Evolutionary conservation across 179 eudicot species (phyloP).

Genomic region (Nepenthes alata): DNA sequence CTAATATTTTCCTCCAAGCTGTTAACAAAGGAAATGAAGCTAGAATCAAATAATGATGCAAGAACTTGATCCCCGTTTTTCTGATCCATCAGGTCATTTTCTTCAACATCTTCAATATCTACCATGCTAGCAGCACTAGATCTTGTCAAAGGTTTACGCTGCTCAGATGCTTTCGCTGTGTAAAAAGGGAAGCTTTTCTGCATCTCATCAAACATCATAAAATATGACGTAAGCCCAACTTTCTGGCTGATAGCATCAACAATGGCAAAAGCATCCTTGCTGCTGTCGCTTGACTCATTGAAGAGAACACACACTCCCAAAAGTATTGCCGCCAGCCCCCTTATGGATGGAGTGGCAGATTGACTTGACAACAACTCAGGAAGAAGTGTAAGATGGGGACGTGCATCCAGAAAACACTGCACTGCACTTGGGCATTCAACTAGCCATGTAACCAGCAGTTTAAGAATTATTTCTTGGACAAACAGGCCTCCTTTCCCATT

Average conservation of each 20-base stretch:
- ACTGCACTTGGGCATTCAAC: constrained; percentile 71
- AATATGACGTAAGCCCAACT: constrained; percentile 68
- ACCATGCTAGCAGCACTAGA: constrained; percentile 72
- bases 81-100: constrained; percentile 30
- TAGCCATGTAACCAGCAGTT: constrained; percentile 78
- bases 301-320: constrained; percentile 78
- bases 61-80: constrained; percentile 62
- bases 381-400: constrained; percentile 75
- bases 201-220: constrained; percentile 82
- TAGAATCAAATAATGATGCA: constrained; percentile 49
- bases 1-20: constrained; percentile 62
- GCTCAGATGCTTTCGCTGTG: constrained; percentile 40
- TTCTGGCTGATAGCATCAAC: constrained; percentile 85
- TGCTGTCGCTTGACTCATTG: constrained; percentile 46
- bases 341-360: constrained; percentile 35
- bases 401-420: constrained; percentile 76
- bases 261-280: constrained; percentile 59
- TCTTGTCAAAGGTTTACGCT: constrained; percentile 56
- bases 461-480: constrained; percentile 64
- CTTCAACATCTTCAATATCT: constrained; percentile 61
- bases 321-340: constrained; percentile 73
- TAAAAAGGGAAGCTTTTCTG: constrained; percentile 57
- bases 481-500: constrained; percentile 26
- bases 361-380: constrained; percentile 61
- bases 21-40: constrained; percentile 48